phyloP scores from a whole-genome alignment of 345 rosid genomes.

The Salix brachista region DNA sequence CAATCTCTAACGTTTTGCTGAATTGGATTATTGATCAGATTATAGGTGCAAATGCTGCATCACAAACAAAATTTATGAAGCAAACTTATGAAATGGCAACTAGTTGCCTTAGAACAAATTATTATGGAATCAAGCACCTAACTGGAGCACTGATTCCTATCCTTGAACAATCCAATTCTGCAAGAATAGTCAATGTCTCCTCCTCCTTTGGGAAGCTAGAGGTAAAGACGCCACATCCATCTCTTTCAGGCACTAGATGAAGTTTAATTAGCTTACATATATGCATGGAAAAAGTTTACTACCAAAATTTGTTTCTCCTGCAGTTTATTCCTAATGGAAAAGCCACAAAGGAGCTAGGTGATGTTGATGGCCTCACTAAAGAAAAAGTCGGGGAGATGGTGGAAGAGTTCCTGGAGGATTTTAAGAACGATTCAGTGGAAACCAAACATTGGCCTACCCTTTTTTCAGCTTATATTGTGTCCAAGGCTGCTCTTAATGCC shows the following conservation, averaged over 20 bases:
- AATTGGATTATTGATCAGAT: too few species aligned
- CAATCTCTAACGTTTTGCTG: not conserved
- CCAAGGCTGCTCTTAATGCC: not conserved
- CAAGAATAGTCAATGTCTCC: slow-evolving; percentile 15
- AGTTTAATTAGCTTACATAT: not conserved
- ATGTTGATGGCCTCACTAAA: not conserved
- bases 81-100: not conserved
- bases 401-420: not conserved
- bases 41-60: too few species aligned
- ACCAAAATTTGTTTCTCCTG: not conserved
- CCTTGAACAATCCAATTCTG: slow-evolving; percentile 4
- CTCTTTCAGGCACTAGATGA: too few species aligned
- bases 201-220: not conserved
- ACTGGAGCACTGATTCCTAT: slow-evolving; percentile 9
- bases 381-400: not conserved
- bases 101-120: slow-evolving; percentile 9
- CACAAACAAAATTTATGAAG: too few species aligned
- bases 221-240: not conserved
- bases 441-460: not conserved
- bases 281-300: not conserved
- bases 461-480: not conserved
- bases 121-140: slow-evolving; percentile 2
- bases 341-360: not conserved
- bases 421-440: not conserved
- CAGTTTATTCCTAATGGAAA: not conserved